phyloP scores from a whole-genome alignment of 441 rosid species.

The Gossypium trilobum region DNA sequence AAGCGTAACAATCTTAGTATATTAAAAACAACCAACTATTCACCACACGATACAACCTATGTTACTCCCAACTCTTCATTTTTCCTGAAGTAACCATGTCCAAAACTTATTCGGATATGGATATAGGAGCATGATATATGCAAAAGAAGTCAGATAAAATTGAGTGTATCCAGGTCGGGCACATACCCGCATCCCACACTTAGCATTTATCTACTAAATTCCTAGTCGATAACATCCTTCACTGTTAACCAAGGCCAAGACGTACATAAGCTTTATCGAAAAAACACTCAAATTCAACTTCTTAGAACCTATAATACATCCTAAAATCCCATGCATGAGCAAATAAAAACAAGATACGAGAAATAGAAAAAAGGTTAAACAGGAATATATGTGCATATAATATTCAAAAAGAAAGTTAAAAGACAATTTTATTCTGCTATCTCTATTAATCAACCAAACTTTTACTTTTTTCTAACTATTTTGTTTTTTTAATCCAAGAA shows the following conservation, averaged over 20 bases:
- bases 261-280: background rate
- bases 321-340: background rate
- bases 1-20: constrained; percentile 7
- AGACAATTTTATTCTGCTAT: constrained; percentile 6
- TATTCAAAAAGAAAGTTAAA: background rate
- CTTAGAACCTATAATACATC: background rate
- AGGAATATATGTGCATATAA: background rate
- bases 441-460: background rate
- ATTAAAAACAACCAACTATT: background rate
- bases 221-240: background rate
- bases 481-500: background rate
- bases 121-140: background rate
- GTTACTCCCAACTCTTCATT: background rate
- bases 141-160: background rate
- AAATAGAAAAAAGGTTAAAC: too few species aligned
- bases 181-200: background rate
- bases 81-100: background rate
- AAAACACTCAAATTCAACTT: background rate
- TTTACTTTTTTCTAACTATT: background rate
- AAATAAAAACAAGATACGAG: background rate
- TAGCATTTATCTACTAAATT: background rate
- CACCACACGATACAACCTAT: background rate
- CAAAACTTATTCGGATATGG: background rate
- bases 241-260: background rate
- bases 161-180: background rate